Evolutionary conservation across 495 filamentous ascomycete species (phyloP).

Genomic region (Penicillium coffeae): DNA sequence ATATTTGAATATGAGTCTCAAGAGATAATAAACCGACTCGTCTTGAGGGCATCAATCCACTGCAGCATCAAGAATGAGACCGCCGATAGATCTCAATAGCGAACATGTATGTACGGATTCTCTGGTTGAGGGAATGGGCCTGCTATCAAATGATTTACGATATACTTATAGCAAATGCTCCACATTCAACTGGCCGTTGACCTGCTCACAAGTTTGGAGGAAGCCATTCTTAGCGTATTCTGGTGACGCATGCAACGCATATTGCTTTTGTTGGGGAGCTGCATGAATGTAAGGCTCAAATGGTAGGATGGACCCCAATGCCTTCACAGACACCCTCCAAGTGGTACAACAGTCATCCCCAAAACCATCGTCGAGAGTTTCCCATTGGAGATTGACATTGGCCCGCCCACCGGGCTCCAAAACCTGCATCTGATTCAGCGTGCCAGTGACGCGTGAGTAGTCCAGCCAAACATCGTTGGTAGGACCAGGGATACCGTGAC

Average conservation of each 20-base stretch:
- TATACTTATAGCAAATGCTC: too few relatives aligned
- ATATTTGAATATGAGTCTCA: too few relatives aligned
- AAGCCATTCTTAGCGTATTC: conserved; percentile 13
- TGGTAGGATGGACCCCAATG: conserved; percentile 15
- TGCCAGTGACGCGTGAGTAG: conserved; percentile 23
- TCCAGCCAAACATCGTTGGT: conserved; percentile 21
- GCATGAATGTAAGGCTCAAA: conserved; percentile 12
- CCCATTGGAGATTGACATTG: conserved; percentile 20
- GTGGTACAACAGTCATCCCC: conserved; percentile 6
- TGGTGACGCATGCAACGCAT: conserved; percentile 13
- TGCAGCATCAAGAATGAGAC: too few relatives aligned
- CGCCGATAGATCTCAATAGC: too few relatives aligned
- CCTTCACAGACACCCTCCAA: conserved; percentile 20
- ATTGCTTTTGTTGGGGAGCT: conserved; percentile 21
- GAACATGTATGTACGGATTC: too few relatives aligned
- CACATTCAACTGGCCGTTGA: too few relatives aligned
- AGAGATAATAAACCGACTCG: too few relatives aligned
- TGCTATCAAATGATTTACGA: too few relatives aligned
- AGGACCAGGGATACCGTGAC: conserved; percentile 14
- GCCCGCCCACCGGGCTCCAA: conserved; percentile 7
- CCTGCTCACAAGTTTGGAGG: too few relatives aligned
- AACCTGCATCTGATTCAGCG: conserved; percentile 23
- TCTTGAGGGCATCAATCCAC: too few relatives aligned
- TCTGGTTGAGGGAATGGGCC: too few relatives aligned
- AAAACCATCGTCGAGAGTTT: conserved; percentile 9